Base-by-base conservation (phyloP, 2,329 filamentous ascomycete species). In the Bipolaris gigantea region DNA sequence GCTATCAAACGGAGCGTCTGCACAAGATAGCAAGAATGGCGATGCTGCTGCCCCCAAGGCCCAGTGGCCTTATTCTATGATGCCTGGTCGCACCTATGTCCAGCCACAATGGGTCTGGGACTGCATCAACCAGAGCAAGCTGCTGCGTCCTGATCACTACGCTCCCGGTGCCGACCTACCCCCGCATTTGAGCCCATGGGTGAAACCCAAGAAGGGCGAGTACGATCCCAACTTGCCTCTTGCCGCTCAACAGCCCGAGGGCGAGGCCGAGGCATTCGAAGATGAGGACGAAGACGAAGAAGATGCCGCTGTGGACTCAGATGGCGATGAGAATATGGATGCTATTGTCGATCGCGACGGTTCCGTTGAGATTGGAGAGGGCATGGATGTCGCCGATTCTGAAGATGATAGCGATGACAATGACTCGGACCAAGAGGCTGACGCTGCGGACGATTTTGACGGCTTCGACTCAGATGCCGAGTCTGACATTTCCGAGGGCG, bases 51-150 rank as follows among this genome's bases (percentile, higher is more conserved):
- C 67, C 44, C 67, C 75, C 33, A 79, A 75, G 57, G 75, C 60
- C 11, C 68, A 81, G 56, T 79, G 77, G 67, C 77, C 81, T 27
- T 89, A 90, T 67, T 85, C 85, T 60, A 86, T 92, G 57, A 88
- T 97, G 57, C 92, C 93, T n/a, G 93, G 93, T 33, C 84, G 94
- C 62, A 91, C 86, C 60, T 99, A 99, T 66, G 79, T 99, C 51
- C 94, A 99, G 78, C 94, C 94, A 18, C 94, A 99, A 73, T 99
- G 95, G 93, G 86, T 99, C 4, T 99, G 94, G 94, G 94, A 99
- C 71, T 93, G 90, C 67, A 80, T 96, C 73, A 99, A 99, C 73
- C 90, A 94, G 41, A 90, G 91, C 59, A 91, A 93, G 75, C 79
- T 99, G 51, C 87, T 97, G 73, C 84, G 89, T 61, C 85, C 92